Base-by-base conservation (phyloP, 1,284 basidiomycete genomes). In the Ganoderma multipileum region DNA sequence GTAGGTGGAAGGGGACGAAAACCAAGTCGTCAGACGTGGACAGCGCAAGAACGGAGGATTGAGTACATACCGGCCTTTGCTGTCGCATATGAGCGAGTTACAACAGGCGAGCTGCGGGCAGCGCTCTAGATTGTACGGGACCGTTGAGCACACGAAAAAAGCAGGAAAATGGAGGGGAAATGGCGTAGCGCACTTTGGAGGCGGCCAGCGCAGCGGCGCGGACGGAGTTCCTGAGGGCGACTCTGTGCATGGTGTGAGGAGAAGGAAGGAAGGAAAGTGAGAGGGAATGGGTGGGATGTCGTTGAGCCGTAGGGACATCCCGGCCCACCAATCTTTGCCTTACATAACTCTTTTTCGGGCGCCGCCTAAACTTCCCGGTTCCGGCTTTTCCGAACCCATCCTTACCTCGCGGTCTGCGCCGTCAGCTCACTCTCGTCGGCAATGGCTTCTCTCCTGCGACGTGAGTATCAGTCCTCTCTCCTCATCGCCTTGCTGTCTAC, bases 81-180 rank as follows among this genome's bases (percentile, higher is more conserved):
- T 77, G 97, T 97, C 79, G 97, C 97, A 87, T 99, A 99, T 75
- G 93, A 87, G 81, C 94, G 94, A 80, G 90, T 83, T 70, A 88
- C 82, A 76, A 85, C 77, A 74, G 86, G 83, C 77, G 84, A 80
- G 76, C 80, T 82, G 76, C 81, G 79, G 74, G 75, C 73, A 70
- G 84, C 81, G 81, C 83, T 85, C 86, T 88, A 76, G 62, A 76
- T 74, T 76, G 78, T 80, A 78, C 71, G 70, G 71, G 71, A 69
- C 70, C 52, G 68, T 71, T 71, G 65, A 61, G 72, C 70, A 70
- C 65, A 65, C 44, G 23, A 12, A 75, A 79, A 72, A 74, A 65
- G 72, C 67, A 65, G 50, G 64, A 57, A 72, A 71, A 71, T 57
- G 47, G 71, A 74, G 73, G 68, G 38, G 64, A 71, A 66, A 67